Base-by-base conservation (phyloP, 2,329 filamentous ascomycete species). In the Pyrenochaeta sp. region DNA sequence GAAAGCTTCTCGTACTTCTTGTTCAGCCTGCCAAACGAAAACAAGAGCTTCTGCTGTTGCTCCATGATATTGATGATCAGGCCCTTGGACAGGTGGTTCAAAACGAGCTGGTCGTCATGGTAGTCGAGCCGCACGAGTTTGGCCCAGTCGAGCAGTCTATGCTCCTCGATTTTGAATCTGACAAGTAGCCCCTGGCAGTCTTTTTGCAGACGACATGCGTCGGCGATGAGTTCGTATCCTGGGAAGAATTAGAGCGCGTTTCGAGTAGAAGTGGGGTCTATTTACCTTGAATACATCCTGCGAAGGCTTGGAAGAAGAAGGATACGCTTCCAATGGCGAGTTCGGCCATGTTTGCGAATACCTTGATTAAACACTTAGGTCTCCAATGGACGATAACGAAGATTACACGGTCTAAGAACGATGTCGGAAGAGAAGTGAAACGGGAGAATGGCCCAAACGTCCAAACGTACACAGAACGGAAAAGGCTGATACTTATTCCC, bases 91-190 rank as follows among this genome's bases (percentile, higher is more conserved):
- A 67, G 49, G 27, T 64, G 63, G 35, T 63, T 67, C 22, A 72
- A 61, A 5, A 65, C 46, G 2, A 69, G 48, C 1, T 54, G 48
- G 4, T 72, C 63, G 29, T 69, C 65, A 17, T 55, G 56, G 40
- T 68, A 67, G 29, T 65, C 61, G 3, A 73, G 51, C 4, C 57
- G 46, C 3, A 70, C 62, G 6, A 67, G 53, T 23, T 66, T 57
- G 7, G 63, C 70, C 71, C 71, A 73, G 19, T 73, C 60, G 8
- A 73, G 41, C 7, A 73, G 55, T 15, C 70, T 63, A n/a, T 66
- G 58, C 41, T 73, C 62, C 38, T 73, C 70, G 5, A 68, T 61
- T 36, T 67, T 69, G 18, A 73, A 48, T 14, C 68, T 66, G n/a
- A 72, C 58, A 2, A 68, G 56, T 9, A 72, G 53, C 35, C 65